These are phyloP conservation scores for Zymoseptoria ardabiliae DNA, from an alignment of 2,329 filamentous ascomycete species.

Conservation along the genomic window DNA sequence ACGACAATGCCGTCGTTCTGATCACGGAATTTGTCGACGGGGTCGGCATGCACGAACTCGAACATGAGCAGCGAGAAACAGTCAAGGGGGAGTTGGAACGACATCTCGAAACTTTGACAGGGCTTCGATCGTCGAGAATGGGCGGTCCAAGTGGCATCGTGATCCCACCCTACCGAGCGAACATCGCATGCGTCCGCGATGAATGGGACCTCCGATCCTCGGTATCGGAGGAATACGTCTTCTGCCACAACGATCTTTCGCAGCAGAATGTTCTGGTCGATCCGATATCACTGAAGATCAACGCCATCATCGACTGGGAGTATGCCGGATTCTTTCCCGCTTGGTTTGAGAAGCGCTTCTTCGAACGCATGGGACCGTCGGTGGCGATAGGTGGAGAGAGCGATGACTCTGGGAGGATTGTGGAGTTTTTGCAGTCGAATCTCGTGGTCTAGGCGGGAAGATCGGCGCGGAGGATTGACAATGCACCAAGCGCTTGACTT, in stretches of 20 bases:
- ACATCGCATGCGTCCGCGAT: background rate
- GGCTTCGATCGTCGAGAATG: background rate
- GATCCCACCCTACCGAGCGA: slow-evolving; percentile 10
- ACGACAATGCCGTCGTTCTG: background rate
- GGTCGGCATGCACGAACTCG: background rate
- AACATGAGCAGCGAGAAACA: background rate
- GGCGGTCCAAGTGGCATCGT: slow-evolving; percentile 14
- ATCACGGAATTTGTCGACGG: background rate
- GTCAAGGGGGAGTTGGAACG: background rate
- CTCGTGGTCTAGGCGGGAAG: no score
- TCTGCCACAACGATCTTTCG: slow-evolving; percentile 27
- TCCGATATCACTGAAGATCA: slow-evolving; percentile 28
- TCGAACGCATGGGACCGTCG: slow-evolving; percentile 7
- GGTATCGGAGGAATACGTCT: slow-evolving; percentile 14
- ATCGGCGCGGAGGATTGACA: no score
- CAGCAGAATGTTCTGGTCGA: slow-evolving; percentile 25
- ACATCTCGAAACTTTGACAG: background rate
- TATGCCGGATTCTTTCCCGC: slow-evolving; percentile 33
- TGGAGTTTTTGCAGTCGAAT: background rate
- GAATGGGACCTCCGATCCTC: slow-evolving; percentile 6
- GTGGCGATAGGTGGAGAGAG: slow-evolving; percentile 6
- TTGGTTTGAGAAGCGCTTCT: slow-evolving; percentile 24
- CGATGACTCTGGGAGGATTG: slow-evolving; percentile 4
- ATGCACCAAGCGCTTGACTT: no score
- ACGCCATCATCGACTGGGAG: slow-evolving; percentile 36